Percentiles rank a stretch among this genome's conserved stretches.
phyloP scores from a whole-genome alignment of 192 early-diverging fungal species.

The Coemansia sp. region DNA sequence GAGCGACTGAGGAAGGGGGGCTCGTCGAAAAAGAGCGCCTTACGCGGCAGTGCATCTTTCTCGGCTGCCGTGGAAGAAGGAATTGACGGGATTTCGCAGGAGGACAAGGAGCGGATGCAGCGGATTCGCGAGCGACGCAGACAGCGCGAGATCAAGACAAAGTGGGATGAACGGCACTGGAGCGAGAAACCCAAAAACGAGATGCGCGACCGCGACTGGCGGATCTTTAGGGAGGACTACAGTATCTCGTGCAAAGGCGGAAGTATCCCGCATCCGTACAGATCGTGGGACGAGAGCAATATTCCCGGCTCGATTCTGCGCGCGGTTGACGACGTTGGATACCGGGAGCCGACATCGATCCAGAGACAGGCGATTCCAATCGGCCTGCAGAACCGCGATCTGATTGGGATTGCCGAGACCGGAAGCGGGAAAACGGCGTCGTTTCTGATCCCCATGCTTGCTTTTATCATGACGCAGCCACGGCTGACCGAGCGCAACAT shows the following conservation, averaged over 20 bases:
- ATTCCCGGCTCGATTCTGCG: slow-evolving; percentile 70
- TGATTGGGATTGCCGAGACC: slow-evolving; percentile 88
- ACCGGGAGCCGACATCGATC: slow-evolving; percentile 94
- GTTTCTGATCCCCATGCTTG: slow-evolving; percentile 95
- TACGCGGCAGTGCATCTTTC: not conserved
- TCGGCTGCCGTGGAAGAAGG: not conserved
- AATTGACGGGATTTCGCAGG: slow-evolving; percentile 6
- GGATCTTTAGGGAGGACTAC: slow-evolving; percentile 99
- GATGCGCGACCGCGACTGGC: slow-evolving; percentile 98
- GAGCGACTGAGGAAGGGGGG: not conserved
- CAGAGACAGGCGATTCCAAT: slow-evolving; percentile 98
- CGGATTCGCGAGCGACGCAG: slow-evolving; percentile 1
- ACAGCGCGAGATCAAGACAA: slow-evolving; percentile 9
- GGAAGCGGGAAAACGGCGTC: slow-evolving; percentile 96
- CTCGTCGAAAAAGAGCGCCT: not conserved
- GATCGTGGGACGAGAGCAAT: slow-evolving; percentile 84
- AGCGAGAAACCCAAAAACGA: slow-evolving; percentile 82
- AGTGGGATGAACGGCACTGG: slow-evolving; percentile 95
- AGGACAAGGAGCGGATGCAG: not conserved
- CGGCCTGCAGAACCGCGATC: slow-evolving; percentile 85
- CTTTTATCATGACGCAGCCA: slow-evolving; percentile 82
- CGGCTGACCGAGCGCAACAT: slow-evolving; percentile 75
- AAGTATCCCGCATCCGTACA: slow-evolving; percentile 84
- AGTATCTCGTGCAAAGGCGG: slow-evolving; percentile 94
- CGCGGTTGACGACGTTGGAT: slow-evolving; percentile 83